phyloP scores from a whole-genome alignment of 371 early-diverging fungal genomes.

The Blakeslea trispora region DNA sequence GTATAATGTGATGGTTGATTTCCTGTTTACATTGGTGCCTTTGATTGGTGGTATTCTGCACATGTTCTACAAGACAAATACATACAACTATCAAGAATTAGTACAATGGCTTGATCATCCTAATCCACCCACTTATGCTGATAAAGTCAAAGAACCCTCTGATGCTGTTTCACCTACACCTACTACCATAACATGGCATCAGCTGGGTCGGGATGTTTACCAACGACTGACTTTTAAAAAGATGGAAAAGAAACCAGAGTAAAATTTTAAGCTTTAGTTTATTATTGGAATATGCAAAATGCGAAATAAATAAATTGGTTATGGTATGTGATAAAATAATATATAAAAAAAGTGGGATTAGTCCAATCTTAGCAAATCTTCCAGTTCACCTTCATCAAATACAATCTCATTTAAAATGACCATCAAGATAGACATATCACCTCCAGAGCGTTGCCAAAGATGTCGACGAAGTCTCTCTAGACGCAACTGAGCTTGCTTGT shows the following conservation, averaged over 20 bases:
- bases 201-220: background rate
- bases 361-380: constrained; percentile 9
- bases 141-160: background rate
- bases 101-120: constrained; percentile 23
- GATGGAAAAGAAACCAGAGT: background rate
- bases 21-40: constrained; percentile 30
- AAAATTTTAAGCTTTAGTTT: background rate
- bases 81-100: constrained; percentile 36
- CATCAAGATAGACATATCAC: constrained; percentile 40
- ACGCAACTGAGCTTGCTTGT: constrained; percentile 22
- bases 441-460: constrained; percentile 31
- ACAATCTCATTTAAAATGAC: constrained; percentile 28
- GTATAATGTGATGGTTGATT: constrained; percentile 26
- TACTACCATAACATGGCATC: background rate
- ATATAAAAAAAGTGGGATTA: background rate
- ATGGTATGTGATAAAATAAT: too few relatives aligned
- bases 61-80: constrained; percentile 38
- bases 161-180: background rate
- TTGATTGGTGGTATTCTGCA: constrained; percentile 28
- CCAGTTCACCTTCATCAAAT: constrained; percentile 35
- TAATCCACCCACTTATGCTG: background rate
- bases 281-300: background rate
- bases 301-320: too few relatives aligned
- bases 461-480: constrained; percentile 25
- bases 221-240: background rate